Evolutionary conservation across 805 yeast genomes (phyloP), one percentile per base, ranked within the genome.

Genomic region (Saturnispora besseyi): DNA sequence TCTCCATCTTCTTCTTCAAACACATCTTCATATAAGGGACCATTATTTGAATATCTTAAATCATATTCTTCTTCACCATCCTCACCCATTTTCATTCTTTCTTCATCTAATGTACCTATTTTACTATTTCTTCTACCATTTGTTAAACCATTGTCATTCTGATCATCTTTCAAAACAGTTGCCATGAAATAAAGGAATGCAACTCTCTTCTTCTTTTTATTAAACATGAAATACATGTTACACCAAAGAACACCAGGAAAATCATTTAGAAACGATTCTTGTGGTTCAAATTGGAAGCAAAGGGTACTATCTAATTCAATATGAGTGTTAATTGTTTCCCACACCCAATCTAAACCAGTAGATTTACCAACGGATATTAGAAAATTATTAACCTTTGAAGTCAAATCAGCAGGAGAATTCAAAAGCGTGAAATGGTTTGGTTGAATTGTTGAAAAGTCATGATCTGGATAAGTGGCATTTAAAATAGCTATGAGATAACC

Each of bases 381-480:
- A 4, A 90, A 72, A 57, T 87, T 87, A 64, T 89, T 88, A 60
- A 93, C 82, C 49, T 81, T 78, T 30, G 81, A 73, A 52, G 79
- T 78, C 56, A 79, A 75, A 50, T 73, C 79, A 62, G 63, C 50
- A 1, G 67, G 41, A 43, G 77, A 73, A 22, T 69, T 72, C 5
- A 78, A 77, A n/a, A 86, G 77, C 38, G 72, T 68, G 65, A 85
- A 85, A 63, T 81, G 83, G 18, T 73, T 73, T 1, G 99, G 99
- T 61, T 87, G 88, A 54, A 93, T 76, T 26, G 84, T 77, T 11
- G 95, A 77, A 59, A 91, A 93, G 62, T 93, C 99, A 61, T 93
- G 96, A 64, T 93, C 99, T 0, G 99, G 98, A 62, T 87, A 91
- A 4, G 95, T 83, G 7, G 95, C 86, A 64, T 93, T 93, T 48